These are phyloP conservation scores for Myxozyma nipponensis DNA, from an alignment of 805 yeast genomes.

Conservation along the genomic window DNA sequence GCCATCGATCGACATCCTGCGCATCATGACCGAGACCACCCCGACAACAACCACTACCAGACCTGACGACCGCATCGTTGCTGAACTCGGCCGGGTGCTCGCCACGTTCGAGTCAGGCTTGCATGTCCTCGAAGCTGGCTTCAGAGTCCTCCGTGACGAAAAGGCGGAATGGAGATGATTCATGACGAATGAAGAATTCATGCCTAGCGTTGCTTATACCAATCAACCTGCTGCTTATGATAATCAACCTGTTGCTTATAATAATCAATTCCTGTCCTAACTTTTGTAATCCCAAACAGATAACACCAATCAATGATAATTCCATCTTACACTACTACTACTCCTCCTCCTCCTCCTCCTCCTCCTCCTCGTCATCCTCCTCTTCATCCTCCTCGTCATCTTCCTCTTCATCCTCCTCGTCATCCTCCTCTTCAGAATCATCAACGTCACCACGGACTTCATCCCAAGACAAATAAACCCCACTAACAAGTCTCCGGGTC, in stretches of 20 bases:
- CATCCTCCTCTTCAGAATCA: slow-evolving; percentile 45
- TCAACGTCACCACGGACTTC: slow-evolving; percentile 60
- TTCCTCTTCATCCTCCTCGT: slow-evolving; percentile 42
- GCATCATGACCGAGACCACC: slow-evolving; percentile 12
- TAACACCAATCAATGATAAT: no score
- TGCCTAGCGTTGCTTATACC: no score
- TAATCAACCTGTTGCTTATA: no score
- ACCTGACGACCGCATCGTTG: slow-evolving; percentile 1
- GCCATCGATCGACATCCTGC: slow-evolving; percentile 15
- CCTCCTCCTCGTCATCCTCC: slow-evolving; percentile 32
- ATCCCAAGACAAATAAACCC: slow-evolving; percentile 75
- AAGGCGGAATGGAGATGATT: slow-evolving; percentile 8
- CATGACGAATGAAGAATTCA: not conserved
- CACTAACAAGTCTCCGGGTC: slow-evolving; percentile 53
- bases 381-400: slow-evolving; percentile 35
- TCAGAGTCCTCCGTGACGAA: slow-evolving; percentile 19
- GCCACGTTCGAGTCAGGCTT: slow-evolving; percentile 15
- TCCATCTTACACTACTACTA: no score
- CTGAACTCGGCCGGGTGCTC: slow-evolving; percentile 15
- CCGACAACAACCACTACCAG: slow-evolving; percentile 2
- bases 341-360: no score
- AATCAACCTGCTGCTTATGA: no score
- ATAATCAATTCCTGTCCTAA: no score
- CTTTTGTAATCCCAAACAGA: no score
- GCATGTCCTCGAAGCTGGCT: slow-evolving; percentile 25